Evolutionary conservation across 371 early-diverging fungal genomes (phyloP), one percentile per base, ranked within the genome.

Genomic region (Mortierella sp.): DNA sequence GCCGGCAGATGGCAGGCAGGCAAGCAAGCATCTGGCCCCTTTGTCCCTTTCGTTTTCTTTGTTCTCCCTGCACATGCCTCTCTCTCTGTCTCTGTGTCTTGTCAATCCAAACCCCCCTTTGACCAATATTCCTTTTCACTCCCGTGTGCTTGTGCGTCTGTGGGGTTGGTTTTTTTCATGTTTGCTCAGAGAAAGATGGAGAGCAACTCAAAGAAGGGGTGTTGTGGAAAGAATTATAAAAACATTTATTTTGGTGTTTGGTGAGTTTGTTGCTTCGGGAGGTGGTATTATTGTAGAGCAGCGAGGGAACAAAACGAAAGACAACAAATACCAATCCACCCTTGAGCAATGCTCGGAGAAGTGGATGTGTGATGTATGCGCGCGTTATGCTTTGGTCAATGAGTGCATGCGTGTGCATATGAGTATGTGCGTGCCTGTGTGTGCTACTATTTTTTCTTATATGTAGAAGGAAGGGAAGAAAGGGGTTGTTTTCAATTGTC

Each of bases 21-120:
- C 26, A 71, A 24, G 31, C 42, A 42, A n/a, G 76, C 19, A 7
- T 76, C 31, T 79, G 60, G 19, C 31, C 72, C 72, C 73, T 45
- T 65, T 24, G 52, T 34, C 54, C 68, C 68, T 65, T 65, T 65
- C 65, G 34, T 38, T 54, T 54, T 54, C 34, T n/a, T 31, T 47
- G 38, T 34, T 72, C 31, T 47, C 73, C 34, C 63, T 48, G 50
- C 50, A 16, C 50, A 16, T 55, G n/a, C 55, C 21, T 55, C 55
- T 6, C 50, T 50, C 50, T n/a, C 9, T 2, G 5, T 55, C n/a
- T 55, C 24, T 31, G 19, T 63, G 34, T 38, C 42, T 38, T 16
- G 42, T 38, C 68, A 65, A 65, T 65, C 68, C 68, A 21, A 65
- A 38, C 10, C 42, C 68, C 63, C 68, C 38, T 65, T 65, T 65